These are phyloP conservation scores for Sporothrix humicola DNA, from an alignment of 2,329 filamentous ascomycete species.

Conservation along the genomic window DNA sequence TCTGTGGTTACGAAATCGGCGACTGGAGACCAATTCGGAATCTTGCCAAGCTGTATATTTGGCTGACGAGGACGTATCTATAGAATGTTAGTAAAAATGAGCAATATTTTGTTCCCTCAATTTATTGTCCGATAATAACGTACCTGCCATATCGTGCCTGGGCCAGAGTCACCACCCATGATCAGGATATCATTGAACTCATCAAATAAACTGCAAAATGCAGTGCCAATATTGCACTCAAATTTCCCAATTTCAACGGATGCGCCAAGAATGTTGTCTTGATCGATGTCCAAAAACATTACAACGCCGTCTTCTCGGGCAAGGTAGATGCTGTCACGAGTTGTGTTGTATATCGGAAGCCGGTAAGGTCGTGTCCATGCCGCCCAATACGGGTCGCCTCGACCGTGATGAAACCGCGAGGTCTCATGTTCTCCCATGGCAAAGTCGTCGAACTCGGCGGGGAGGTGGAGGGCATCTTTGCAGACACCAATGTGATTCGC, in stretches of 20 bases:
- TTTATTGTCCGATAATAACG: conserved; percentile 40
- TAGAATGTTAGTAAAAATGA: background rate
- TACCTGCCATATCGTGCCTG: conserved; percentile 77
- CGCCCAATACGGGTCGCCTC: conserved; percentile 69
- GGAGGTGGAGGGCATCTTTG: conserved; percentile 59
- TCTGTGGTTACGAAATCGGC: conserved; percentile 60
- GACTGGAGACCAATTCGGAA: conserved; percentile 69
- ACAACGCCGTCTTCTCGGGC: conserved; percentile 86
- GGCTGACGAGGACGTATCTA: conserved; percentile 58
- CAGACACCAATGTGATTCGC: conserved; percentile 63
- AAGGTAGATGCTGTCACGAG: conserved; percentile 81
- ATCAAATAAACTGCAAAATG: conserved; percentile 77
- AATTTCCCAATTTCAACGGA: conserved; percentile 68
- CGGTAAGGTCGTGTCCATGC: conserved; percentile 83
- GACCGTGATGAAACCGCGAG: conserved; percentile 56
- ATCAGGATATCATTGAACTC: conserved; percentile 77
- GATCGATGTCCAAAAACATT: conserved; percentile 71
- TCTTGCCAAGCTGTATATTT: conserved; percentile 57
- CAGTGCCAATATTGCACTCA: conserved; percentile 76
- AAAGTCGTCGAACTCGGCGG: conserved; percentile 55
- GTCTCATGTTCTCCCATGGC: conserved; percentile 49
- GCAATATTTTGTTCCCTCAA: no score
- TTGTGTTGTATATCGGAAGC: conserved; percentile 63
- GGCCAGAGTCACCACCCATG: conserved; percentile 76
- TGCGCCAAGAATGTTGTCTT: conserved; percentile 59